Evolutionary conservation across 306 rosid species (phyloP), one percentile per base, ranked within the genome.

Genomic region (Boehmeria nivea): DNA sequence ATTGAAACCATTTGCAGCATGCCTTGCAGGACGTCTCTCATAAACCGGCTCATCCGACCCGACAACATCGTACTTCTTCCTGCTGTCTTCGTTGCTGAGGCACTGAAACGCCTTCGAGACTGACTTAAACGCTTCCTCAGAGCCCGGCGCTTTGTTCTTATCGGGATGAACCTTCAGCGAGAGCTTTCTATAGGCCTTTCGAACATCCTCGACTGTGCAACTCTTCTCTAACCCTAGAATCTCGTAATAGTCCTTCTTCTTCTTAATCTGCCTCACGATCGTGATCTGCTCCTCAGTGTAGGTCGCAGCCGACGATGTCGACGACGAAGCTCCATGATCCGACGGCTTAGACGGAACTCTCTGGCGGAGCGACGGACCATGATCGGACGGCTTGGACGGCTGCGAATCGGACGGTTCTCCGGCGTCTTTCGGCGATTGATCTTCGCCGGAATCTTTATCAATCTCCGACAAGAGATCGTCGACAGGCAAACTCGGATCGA

Each of bases 161-260:
- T 91, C 98, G 0, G 98, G 98, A 69, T 91, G 98, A 54, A 91
- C 96, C 85, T 87, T 91, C 66, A 87, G 74, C 3, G 98, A 91
- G 16, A 91, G 75, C 51, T 91, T 87, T 57, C 93, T 70, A 14
- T 91, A 91, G 0, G 96, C 80, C 60, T 87, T 91, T 18, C 95
- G 68, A 19, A 91, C 86, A 42, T 91, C 99, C 60, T 87, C 95
- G 1, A 88, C 86, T 0, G 76, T 64, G 63, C 99, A 84, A 66
- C 74, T 75, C 85, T 80, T 91, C 73, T 91, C 99, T 26, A 91
- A 6, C 28, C 89, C 99, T 66, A 91, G 79, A 67, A 84, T 85
- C 53, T 91, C 96, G 51, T 87, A 87, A 43, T 76, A 87, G 53
- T 83, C 89, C 60, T 81, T 91, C 84, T 85, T 82, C 81, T 81